Base-by-base conservation (phyloP, 441 rosid genomes). In the Adansonia madagascariensis region DNA sequence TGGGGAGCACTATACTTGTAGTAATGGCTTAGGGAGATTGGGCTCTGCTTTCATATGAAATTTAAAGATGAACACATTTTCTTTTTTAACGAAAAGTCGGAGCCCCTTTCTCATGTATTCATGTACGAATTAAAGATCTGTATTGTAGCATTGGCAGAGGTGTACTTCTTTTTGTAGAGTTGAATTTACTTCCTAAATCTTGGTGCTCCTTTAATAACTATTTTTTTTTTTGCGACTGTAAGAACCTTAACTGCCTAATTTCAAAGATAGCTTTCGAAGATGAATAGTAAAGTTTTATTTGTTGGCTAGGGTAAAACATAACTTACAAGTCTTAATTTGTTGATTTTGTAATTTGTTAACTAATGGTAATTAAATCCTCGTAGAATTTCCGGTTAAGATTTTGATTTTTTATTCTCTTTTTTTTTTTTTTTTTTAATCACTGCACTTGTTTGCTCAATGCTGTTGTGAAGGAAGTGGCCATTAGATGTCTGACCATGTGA, bases 401-500 rank as follows among this genome's bases (percentile, higher is more conserved):
- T 20, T 46, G 17, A 68, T 64, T 59, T 35, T 62, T 70, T 24
- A 14, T 35, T 17, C 49, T 17, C 1, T 3, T 6, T 60, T 27
- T 73, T 27, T 3, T 6, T 60, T 27, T 73, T 27, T 24, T 24
- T 53, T 20, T 10, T 10, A 7, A 8, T 59, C 15, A 8, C 6
- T 11, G 15, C 27, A 17, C 31, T 17, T 46, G 44, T 57, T 14
- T 74, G 24, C 50, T 66, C 1, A 74, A 43, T 70, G 22, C 62
- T 57, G 59, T 63, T 63, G 31, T 52, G 71, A 78, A 78, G 73
- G 80, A 75, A 75, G 71, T 55, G 18, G 76, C 44, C 61, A 24
- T 60, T 81, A 35, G 74, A 75, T 68, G 63, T 24, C 66, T 69
- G 71, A 71, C 59, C 64, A 53, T 69, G 77, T 46, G 56, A 78